Base-by-base conservation (phyloP, 2,329 filamentous ascomycete genomes). In the Paraphaeosphaeria minitans region DNA sequence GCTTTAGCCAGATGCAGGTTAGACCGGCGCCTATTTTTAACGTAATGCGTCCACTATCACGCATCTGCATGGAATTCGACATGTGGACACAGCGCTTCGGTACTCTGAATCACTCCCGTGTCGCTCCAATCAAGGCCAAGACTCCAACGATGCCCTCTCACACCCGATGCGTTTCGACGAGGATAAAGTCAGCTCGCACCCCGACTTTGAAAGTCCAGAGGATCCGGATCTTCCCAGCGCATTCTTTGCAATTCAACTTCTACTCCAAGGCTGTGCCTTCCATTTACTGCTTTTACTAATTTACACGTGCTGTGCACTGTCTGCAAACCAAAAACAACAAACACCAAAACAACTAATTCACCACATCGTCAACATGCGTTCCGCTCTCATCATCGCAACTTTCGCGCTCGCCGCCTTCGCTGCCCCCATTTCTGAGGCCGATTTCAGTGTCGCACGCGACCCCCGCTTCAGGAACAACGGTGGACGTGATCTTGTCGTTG, bases 151-250 rank as follows among this genome's bases (percentile, higher is more conserved):
- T 35, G 12, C 12, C 37, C 22, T 21, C 33, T n/a, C 1, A 4
- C 2, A 3, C 22, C 35, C 5, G 29, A 24, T 33, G 13, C n/a
- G 39, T 3, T 45, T 21, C 27, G 24, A 14, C 6, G 31, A 35
- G 39, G 13, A 35, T 46, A 45, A 45, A 53, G 16, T 2, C 51
- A 3, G 2, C n/a, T 41, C 24, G 12, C 4, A 35, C 5, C 27
- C 41, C 24, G 27, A 3, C 51, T 24, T 45, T 46, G 1, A n/a
- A 46, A 53, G n/a, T 19, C 1, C 51, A 53, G 51, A 53, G 35
- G 29, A 53, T 52, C 49, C 14, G 49, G 49, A 52, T 53, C 51
- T 53, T 53, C 50, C 50, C 35, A 45, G 6, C 51, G 35, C 33
- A 53, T 31, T 46, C 35, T 53, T 52, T 52, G 49, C 51, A 29